Evolutionary conservation across 176 grass and related monocot species (phyloP), one percentile per base, ranked within the genome.

Genomic region (Pontederia paniculata): DNA sequence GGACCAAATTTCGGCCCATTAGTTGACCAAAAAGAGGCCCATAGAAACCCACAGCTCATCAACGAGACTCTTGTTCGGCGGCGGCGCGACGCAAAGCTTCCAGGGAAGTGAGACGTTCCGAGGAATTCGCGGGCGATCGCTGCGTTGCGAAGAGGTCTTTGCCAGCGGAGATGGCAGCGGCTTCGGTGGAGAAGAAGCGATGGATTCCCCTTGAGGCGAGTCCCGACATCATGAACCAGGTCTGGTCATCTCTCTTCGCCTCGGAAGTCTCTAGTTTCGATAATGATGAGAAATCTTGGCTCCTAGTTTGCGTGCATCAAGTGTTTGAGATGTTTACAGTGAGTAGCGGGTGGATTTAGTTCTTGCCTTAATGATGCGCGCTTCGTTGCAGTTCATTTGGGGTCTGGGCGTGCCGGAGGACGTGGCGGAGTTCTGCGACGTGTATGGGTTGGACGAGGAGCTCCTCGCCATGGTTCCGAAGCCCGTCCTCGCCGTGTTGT

Each of bases 141-240:
- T n/a, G 28, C 28, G 5, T 2, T 6, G 28, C 28, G 28, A 37
- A 3, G 1, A 1, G 28, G 28, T 37, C 7, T 37, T 37, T 37
- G 28, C 28, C 28, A 6, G 28, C 28, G 28, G 44, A 21, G n/a
- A 63, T 6, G 42, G 68, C 68, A 51, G 49, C 67, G 57, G 17
- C 65, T 0, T 58, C 59, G 8, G 48, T 64, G 25, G 78, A 81
- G 76, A 81, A 23, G 57, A 96, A 96, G 73, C 68, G 85, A 31
- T 96, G 90, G 90, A 66, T 89, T 49, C 90, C 90, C 9, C 76
- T 96, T 46, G 90, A 96, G 76, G 85, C 85, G 43, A 89, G 83
- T 55, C 85, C 85, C 11, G 85, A 89, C 48, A 82, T 89, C 67
- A 96, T 89, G 90, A 89, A 86, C 77, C 90, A 96, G 90, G 90